These are phyloP conservation scores for Aspergillus campestris DNA, from an alignment of 495 filamentous ascomycete species.

Conservation along the genomic window DNA sequence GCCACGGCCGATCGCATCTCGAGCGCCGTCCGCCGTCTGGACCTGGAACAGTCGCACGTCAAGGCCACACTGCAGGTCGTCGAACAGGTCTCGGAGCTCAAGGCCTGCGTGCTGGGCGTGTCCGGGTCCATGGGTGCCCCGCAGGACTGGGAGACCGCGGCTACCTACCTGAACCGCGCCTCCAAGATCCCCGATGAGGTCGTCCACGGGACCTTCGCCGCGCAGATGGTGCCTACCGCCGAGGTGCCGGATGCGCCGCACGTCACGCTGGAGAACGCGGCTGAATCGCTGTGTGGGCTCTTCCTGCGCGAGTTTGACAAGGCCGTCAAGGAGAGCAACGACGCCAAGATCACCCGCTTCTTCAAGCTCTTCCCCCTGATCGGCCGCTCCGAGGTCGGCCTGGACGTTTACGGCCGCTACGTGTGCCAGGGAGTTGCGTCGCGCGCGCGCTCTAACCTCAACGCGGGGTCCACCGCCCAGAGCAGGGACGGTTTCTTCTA, in stretches of 20 bases:
- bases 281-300: conserved; percentile 76
- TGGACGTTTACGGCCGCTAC: conserved; percentile 92
- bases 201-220: conserved; percentile 78
- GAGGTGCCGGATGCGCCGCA: conserved; percentile 89
- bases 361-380: conserved; percentile 98
- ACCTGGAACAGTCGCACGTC: conserved; percentile 83
- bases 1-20: conserved; percentile 82
- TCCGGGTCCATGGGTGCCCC: conserved; percentile 93
- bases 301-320: conserved; percentile 94
- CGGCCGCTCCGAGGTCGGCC: conserved; percentile 75
- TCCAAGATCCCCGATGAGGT: conserved; percentile 71
- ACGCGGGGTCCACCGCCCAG: conserved; percentile 50
- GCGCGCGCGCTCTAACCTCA: conserved; percentile 72
- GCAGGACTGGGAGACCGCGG: conserved; percentile 97
- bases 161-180: conserved; percentile 77
- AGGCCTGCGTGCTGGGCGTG: conserved; percentile 92
- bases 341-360: conserved; percentile 82
- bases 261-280: conserved; percentile 77
- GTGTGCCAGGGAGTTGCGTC: conserved; percentile 88
- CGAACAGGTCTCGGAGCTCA: conserved; percentile 92
- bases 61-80: conserved; percentile 86
- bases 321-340: conserved; percentile 76
- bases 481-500: conserved; percentile 76
- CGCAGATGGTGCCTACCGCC: conserved; percentile 85
- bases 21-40: conserved; percentile 71